Base-by-base conservation (phyloP, 2,329 filamentous ascomycete species). In the Graphilbum fragrans region DNA sequence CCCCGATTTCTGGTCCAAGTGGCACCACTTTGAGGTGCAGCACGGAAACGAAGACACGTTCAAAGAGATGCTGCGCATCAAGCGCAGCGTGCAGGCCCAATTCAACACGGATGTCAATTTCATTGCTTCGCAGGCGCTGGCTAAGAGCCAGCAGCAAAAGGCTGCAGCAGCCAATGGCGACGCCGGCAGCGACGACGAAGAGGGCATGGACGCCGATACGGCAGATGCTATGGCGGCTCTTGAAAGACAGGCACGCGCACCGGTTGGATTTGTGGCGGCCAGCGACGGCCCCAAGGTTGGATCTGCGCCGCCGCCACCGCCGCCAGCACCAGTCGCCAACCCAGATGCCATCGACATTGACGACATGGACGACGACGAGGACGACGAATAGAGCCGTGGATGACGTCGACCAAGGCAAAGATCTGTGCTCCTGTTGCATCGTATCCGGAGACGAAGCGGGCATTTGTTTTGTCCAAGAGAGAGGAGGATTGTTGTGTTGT, bases 21-120 rank as follows among this genome's bases (percentile, higher is more conserved):
- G 92, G 92, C 92, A 98, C 61, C 73, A 80, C 41, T 98, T 98
- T 60, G 93, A 98, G 62, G 87, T 96, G 19, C 84, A 93, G 58
- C 92, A 98, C 56, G 92, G 92, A 49, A 98, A 98, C 63, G 93
- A 98, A 60, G 92, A 98, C 59, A 98, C 93, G 0, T 98, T 93
- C 72, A 95, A 94, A 67, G 92, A 98, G 59, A 98, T 98, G 92
- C 70, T 96, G 47, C 81, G 92, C 23, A 87, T 98, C 69, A 98
- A 96, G 71, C 73, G 92, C 58, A 94, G 86, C 61, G 92, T 98
- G 12, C 87, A 95, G 61, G 90, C 92, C 41, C 86, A 95, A 65
- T 98, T 93, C 70, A 96, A 96, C 57, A 98, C 93, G 35, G 92
- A 98, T 56, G 90, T 98, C 68, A 94, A 88, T 59, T 98, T 95